phyloP scores from a whole-genome alignment of 2,329 filamentous ascomycete genomes.

The Chaetomium olivaceum region DNA sequence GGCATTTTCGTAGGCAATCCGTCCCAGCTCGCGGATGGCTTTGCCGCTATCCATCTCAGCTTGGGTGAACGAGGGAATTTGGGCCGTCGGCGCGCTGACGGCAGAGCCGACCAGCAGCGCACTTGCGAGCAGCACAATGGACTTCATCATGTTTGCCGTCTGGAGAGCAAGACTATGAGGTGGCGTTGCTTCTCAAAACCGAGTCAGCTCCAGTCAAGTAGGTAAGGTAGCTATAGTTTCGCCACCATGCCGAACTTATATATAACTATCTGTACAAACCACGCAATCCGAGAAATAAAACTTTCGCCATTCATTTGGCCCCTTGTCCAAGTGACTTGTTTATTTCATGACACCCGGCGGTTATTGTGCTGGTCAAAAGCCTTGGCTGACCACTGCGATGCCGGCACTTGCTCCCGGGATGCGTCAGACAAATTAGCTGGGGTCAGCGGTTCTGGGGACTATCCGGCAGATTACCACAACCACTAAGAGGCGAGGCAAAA shows the following conservation, averaged over 20 bases:
- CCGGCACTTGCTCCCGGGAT: conserved; percentile 1
- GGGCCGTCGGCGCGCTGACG: not conserved
- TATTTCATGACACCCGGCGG: not conserved
- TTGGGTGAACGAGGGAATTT: not conserved
- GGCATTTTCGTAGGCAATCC: conserved; percentile 6
- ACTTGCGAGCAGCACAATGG: not conserved
- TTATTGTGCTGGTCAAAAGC: not conserved
- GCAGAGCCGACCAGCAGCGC: not conserved
- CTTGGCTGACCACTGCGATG: not conserved
- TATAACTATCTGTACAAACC: not conserved
- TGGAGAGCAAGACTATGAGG: not conserved
- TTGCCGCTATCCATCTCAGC: conserved; percentile 1
- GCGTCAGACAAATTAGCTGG: not conserved
- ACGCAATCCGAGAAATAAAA: not conserved
- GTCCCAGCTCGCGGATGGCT: conserved; percentile 4
- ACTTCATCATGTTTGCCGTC: not conserved
- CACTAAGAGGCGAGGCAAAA: not conserved
- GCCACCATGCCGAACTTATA: not conserved
- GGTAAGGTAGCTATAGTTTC: not conserved
- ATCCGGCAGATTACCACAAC: not conserved
- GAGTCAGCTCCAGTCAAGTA: not conserved
- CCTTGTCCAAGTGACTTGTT: not conserved
- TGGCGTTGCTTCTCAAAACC: not conserved
- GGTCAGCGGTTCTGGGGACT: not conserved
- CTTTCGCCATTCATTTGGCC: not conserved